Evolutionary conservation across 1,139 yeast species (phyloP).

Genomic region (Yamadazyma membranifaciens): DNA sequence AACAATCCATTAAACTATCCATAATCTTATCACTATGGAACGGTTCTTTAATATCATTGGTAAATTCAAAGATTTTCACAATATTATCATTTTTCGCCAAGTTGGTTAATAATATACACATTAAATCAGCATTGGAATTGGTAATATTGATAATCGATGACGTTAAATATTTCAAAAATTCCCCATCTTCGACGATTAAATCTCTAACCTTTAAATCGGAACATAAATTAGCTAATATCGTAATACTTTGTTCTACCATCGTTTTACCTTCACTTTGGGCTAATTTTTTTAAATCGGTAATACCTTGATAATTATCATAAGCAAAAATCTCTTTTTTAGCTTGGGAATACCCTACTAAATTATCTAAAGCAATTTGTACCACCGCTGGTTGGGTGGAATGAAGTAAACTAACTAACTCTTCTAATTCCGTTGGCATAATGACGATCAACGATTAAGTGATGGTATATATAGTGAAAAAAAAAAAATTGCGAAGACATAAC

Average conservation of each 20-base stretch:
- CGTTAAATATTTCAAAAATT: slow-evolving; percentile 55
- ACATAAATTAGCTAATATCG: slow-evolving; percentile 81
- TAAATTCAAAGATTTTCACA: slow-evolving; percentile 51
- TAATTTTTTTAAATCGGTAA: slow-evolving; percentile 66
- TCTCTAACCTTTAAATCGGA: slow-evolving; percentile 66
- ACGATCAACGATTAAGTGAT: too few species aligned
- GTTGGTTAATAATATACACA: slow-evolving; percentile 81
- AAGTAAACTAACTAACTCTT: slow-evolving; percentile 74
- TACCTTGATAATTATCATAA: slow-evolving; percentile 68
- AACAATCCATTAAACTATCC: slow-evolving; percentile 86
- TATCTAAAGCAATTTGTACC: slow-evolving; percentile 80
- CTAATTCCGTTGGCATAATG: slow-evolving; percentile 66
- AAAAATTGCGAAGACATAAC: too few species aligned
- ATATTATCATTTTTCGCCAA: slow-evolving; percentile 76
- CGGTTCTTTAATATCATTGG: slow-evolving; percentile 31
- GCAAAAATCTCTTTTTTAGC: slow-evolving; percentile 65
- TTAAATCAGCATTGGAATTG: slow-evolving; percentile 73
- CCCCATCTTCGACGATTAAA: slow-evolving; percentile 61
- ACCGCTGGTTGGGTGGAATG: slow-evolving; percentile 84
- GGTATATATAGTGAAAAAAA: too few species aligned
- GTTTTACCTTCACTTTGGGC: slow-evolving; percentile 53
- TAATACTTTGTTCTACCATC: slow-evolving; percentile 65
- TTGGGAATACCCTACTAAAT: slow-evolving; percentile 78
- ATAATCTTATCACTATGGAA: slow-evolving; percentile 62
- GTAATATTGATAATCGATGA: slow-evolving; percentile 53